phyloP scores from a whole-genome alignment of 2,329 filamentous ascomycete species.

The Xylariaceae sp. region DNA sequence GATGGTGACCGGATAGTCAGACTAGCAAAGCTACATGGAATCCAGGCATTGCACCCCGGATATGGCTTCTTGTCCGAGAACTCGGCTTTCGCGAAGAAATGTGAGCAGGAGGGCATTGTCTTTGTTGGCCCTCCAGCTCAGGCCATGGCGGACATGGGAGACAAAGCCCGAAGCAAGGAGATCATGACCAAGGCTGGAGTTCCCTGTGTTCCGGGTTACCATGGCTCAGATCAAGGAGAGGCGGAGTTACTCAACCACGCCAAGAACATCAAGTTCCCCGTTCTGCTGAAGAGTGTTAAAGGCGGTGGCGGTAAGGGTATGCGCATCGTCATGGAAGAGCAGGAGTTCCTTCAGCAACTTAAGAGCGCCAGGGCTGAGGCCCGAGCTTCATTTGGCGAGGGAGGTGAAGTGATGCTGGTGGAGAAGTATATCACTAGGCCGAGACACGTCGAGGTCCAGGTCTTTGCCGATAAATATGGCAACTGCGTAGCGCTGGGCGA shows the following conservation, averaged over 20 bases:
- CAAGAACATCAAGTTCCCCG: constrained; percentile 63
- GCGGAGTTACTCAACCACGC: constrained; percentile 63
- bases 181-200: constrained; percentile 97
- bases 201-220: constrained; percentile 93
- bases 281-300: constrained; percentile 75
- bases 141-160: constrained; percentile 71
- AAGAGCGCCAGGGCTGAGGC: constrained; percentile 72
- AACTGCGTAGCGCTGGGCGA: constrained; percentile 81
- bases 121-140: constrained; percentile 88
- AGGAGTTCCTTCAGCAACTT: constrained; percentile 68
- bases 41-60: constrained; percentile 88
- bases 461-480: constrained; percentile 79
- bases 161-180: constrained; percentile 74
- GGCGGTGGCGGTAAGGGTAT: constrained; percentile 84
- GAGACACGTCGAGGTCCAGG: constrained; percentile 84
- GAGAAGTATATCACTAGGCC: constrained; percentile 78
- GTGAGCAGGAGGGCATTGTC: constrained; percentile 82
- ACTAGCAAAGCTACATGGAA: constrained; percentile 79
- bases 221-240: constrained; percentile 76
- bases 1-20: constrained; percentile 90
- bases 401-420: constrained; percentile 76
- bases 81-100: constrained; percentile 80
- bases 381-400: constrained; percentile 73
- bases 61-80: constrained; percentile 98
- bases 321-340: constrained; percentile 64